A percentile compares a stretch with the other conserved stretches of the same genome.
Evolutionary conservation across 2,329 filamentous ascomycete genomes (phyloP).

Genomic region (Ophiostoma angusticollis): DNA sequence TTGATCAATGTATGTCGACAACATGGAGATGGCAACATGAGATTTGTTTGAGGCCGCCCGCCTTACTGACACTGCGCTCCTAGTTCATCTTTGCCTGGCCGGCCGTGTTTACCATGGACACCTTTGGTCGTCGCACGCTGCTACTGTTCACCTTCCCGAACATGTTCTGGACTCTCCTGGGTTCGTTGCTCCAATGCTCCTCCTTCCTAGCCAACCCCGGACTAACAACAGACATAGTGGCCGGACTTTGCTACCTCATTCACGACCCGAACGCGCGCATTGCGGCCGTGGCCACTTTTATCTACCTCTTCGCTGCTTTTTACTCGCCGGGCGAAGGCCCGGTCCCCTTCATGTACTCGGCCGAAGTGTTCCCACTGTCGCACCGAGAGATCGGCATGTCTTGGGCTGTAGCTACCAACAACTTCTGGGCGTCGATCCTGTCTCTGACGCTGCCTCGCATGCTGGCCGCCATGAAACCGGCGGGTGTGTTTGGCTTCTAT

Average conservation of each 20-base stretch:
- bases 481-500: constrained; percentile 38
- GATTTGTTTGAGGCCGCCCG: neutral
- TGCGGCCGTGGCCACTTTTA: constrained; percentile 39
- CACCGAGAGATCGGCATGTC: constrained; percentile 57
- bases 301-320: constrained; percentile 20
- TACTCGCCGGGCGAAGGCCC: constrained; percentile 42
- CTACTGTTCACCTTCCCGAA: constrained; percentile 54
- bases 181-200: constrained; percentile 14
- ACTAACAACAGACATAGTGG: neutral
- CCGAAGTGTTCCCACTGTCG: constrained; percentile 58
- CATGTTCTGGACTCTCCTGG: constrained; percentile 53
- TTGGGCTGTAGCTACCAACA: constrained; percentile 11
- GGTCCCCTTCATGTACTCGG: constrained; percentile 56
- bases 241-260: constrained; percentile 10
- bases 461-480: constrained; percentile 22
- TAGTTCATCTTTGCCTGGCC: constrained; percentile 44
- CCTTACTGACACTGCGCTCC: neutral
- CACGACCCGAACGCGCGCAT: constrained; percentile 15
- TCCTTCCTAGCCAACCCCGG: too few relatives aligned
- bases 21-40: neutral
- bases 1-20: constrained; percentile 34
- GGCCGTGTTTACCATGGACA: constrained; percentile 54
- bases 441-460: constrained; percentile 27
- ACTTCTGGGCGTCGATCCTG: constrained; percentile 15
- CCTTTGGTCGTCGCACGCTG: constrained; percentile 48